Evolutionary conservation across 345 rosid species (phyloP), one percentile per base, ranked within the genome.

Genomic region (Boechera stricta): DNA sequence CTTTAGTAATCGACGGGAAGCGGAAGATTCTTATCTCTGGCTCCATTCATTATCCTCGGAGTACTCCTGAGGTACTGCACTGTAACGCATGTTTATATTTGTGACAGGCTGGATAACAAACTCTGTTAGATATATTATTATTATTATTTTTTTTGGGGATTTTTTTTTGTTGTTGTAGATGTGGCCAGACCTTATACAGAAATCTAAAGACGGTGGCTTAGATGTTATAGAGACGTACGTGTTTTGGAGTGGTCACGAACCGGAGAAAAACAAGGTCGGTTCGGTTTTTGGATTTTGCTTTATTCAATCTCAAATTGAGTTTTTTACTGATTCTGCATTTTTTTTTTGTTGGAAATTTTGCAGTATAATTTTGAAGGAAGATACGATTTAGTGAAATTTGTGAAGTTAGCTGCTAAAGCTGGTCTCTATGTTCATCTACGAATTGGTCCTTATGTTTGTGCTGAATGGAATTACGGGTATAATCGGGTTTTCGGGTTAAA

Each of bases 401-500:
- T 92, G 75, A 92, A 94, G 85, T 55, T 89, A 29, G 97, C 82
- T 38, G 98, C 87, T 18, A 83, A 85, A 52, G 97, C 98, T 47
- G 98, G 98, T 67, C 92, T 94, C 8, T 88, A 87, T 62, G 98
- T 76, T 83, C 97, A 92, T 86, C 87, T 94, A 32, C 94, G 98
- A 44, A 94, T 94, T 45, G 98, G 98, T 67, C 98, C 98, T 10
- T 94, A 94, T 44, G 98, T 85, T 13, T 94, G 98, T 58, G 98
- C 98, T 0, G 98, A 94, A 63, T 94, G 98, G 98, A 94, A 94
- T 76, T 92, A 87, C 59, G 98, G 98, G 98, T 94, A 82, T 41
- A 10, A 5, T 49, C 38, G 24, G 61, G 8, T 54, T 72, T 31
- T 3, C 41, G 3, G n/a, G 36, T 18, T 53, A 5, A 16, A 44